A percentile compares a stretch with the other conserved stretches of the same genome.
These are phyloP conservation scores for Boletus coccyginus DNA, from an alignment of 768 basidiomycete species.

Conservation along the genomic window DNA sequence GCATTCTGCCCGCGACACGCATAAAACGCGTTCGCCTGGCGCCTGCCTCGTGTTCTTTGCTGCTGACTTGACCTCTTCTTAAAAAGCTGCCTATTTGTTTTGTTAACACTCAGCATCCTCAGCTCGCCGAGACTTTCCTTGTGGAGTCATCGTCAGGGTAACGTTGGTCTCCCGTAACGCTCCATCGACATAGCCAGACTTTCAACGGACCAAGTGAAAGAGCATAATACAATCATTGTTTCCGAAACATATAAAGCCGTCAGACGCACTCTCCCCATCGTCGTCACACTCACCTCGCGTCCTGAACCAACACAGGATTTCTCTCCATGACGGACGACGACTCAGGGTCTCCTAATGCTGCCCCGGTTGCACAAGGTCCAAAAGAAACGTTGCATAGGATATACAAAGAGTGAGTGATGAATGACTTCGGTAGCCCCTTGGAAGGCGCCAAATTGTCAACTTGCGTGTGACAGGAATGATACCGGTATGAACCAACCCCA, in stretches of 20 bases:
- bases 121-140: neutral
- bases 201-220: neutral
- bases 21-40: slow-evolving; percentile 10
- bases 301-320: neutral
- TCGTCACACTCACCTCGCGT: neutral
- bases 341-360: neutral
- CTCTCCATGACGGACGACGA: slow-evolving; percentile 8
- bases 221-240: neutral
- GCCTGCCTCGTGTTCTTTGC: slow-evolving; percentile 7
- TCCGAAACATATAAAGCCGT: slow-evolving; percentile 8
- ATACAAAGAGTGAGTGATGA: slow-evolving; percentile 12
- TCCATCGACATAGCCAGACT: neutral
- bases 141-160: slow-evolving; percentile 1
- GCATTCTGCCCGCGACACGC: neutral
- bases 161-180: slow-evolving; percentile 2
- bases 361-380: slow-evolving; percentile 14
- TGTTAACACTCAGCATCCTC: neutral
- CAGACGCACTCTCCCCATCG: neutral
- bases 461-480: slow-evolving; percentile 3
- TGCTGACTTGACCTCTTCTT: neutral
- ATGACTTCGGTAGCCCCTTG: neutral
- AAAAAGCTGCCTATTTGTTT: neutral
- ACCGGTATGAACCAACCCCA: neutral
- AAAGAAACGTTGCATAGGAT: neutral
- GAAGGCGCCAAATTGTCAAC: neutral